phyloP scores from a whole-genome alignment of 179 eudicot genomes.

The Silene vulgaris region DNA sequence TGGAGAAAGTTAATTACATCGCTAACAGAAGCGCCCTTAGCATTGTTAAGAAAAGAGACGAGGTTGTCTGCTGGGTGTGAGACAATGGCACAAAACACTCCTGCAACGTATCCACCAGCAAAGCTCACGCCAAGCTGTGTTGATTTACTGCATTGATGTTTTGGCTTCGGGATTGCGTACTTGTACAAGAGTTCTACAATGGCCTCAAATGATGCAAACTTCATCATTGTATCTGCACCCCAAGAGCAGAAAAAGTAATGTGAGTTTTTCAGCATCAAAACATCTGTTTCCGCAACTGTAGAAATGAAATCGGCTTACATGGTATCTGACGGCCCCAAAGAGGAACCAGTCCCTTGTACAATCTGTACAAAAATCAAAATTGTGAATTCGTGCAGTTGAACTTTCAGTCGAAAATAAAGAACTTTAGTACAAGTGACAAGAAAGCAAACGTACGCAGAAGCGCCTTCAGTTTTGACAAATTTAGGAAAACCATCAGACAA shows the following conservation, averaged over 20 bases:
- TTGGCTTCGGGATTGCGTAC: constrained; percentile 69
- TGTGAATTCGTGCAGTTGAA: background rate
- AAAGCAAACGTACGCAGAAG: constrained; percentile 44
- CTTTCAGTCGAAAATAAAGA: background rate
- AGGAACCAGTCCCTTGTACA: constrained; percentile 72
- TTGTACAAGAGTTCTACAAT: constrained; percentile 69
- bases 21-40: constrained; percentile 72
- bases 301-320: constrained; percentile 40
- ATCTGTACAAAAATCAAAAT: constrained; percentile 33
- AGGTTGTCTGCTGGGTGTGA: constrained; percentile 94
- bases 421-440: too few species aligned
- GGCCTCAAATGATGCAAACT: constrained; percentile 76
- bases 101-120: constrained; percentile 74
- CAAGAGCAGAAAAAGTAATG: background rate
- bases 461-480: constrained; percentile 57
- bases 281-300: background rate
- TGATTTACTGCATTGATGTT: constrained; percentile 70
- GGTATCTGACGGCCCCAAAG: constrained; percentile 96
- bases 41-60: constrained; percentile 86
- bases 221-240: constrained; percentile 90
- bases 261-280: background rate
- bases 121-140: constrained; percentile 84
- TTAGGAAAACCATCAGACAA: constrained; percentile 69
- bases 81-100: constrained; percentile 66
- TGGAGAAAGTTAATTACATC: constrained; percentile 44